Evolutionary conservation across 139 green algal genomes (phyloP).

Genomic region (Asterochloris erici): DNA sequence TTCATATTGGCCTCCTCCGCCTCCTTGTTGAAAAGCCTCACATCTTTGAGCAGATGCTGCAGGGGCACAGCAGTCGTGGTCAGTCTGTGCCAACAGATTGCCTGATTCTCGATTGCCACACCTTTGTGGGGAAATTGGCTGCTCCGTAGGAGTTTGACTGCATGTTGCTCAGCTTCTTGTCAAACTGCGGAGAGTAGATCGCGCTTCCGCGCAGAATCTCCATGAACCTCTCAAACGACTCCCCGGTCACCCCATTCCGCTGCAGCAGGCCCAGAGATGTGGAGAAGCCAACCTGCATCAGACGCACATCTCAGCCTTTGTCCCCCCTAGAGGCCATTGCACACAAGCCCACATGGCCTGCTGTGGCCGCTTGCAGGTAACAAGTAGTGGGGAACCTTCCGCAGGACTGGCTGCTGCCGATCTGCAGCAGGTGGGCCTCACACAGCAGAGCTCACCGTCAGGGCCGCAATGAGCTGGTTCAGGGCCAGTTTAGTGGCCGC

Average conservation of each 20-base stretch:
- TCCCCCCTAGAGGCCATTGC: background rate
- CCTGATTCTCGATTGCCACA: background rate
- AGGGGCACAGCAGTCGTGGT: background rate
- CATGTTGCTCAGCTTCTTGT: constrained; percentile 40
- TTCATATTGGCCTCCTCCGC: constrained; percentile 20
- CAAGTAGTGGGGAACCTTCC: background rate
- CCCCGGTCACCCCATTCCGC: constrained; percentile 22
- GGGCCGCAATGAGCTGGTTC: constrained; percentile 32
- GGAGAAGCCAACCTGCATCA: constrained; percentile 29
- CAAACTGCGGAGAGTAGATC: constrained; percentile 34
- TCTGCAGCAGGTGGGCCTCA: background rate
- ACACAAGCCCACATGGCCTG: background rate
- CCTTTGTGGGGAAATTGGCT: constrained; percentile 35
- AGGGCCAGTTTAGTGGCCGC: constrained; percentile 33
- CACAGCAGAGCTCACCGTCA: constrained; percentile 15
- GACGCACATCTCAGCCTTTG: background rate
- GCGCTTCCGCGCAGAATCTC: constrained; percentile 21
- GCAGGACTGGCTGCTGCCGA: background rate
- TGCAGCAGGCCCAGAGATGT: constrained; percentile 32
- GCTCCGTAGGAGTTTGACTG: constrained; percentile 27
- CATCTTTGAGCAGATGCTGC: constrained; percentile 37
- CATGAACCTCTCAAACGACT: constrained; percentile 32
- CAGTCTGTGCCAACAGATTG: background rate
- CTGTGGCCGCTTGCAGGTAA: background rate
- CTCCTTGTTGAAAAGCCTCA: constrained; percentile 26